Percentiles rank a stretch among this genome's conserved stretches.
phyloP scores from a whole-genome alignment of 805 yeast species.

The Candida chauliodis region DNA sequence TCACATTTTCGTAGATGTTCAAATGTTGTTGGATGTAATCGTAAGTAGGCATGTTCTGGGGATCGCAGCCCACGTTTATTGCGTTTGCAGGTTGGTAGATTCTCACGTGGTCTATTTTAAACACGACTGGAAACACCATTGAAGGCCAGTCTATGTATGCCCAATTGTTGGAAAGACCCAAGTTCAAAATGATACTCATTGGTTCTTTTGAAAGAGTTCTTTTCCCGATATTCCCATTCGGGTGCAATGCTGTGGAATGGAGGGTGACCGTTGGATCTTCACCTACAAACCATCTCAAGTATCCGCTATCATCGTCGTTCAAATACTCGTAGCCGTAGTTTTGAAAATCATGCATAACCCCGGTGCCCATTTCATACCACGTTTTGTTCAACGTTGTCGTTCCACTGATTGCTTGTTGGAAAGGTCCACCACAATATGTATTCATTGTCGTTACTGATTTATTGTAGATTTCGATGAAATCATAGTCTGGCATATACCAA shows the following conservation, averaged over 20 bases:
- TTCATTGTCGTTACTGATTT: conserved; percentile 72
- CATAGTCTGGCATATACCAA: conserved; percentile 91
- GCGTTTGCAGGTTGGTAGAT: conserved; percentile 77
- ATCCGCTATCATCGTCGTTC: conserved; percentile 61
- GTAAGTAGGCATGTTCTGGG: conserved; percentile 75
- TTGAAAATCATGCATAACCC: conserved; percentile 53
- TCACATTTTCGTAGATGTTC: conserved; percentile 64
- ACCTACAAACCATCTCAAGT: conserved; percentile 85
- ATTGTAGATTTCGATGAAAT: conserved; percentile 71
- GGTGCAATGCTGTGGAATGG: conserved; percentile 71
- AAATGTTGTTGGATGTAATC: conserved; percentile 75
- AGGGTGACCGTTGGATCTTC: conserved; percentile 71
- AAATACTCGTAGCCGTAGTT: conserved; percentile 73
- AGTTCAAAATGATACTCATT: conserved; percentile 80
- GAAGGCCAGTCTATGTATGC: conserved; percentile 89
- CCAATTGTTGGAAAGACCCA: conserved; percentile 92
- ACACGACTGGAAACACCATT: conserved; percentile 69
- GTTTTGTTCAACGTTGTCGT: conserved; percentile 70
- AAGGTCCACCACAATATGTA: conserved; percentile 88
- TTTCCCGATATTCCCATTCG: conserved; percentile 87
- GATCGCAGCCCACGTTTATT: conserved; percentile 76
- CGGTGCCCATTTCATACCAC: conserved; percentile 72
- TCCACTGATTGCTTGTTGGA: conserved; percentile 88
- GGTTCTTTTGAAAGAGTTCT: conserved; percentile 86
- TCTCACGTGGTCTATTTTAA: conserved; percentile 83